Evolutionary conservation across 2,329 filamentous ascomycete species (phyloP).

Genomic region (Aspergillus felis): DNA sequence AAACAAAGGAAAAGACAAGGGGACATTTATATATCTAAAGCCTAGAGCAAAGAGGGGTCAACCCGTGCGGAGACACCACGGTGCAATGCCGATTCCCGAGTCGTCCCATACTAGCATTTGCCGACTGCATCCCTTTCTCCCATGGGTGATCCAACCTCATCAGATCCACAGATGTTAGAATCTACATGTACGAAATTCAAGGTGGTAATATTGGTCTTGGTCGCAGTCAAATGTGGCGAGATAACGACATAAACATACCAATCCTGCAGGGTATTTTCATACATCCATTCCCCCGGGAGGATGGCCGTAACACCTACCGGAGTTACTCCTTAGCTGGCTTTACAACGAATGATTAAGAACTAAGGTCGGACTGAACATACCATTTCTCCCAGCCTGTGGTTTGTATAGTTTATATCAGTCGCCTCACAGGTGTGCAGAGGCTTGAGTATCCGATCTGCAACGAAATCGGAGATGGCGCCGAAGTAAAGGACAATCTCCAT

Average conservation of each 20-base stretch:
- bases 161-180: not conserved
- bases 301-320: not conserved
- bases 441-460: too few species aligned
- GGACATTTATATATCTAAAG: not conserved
- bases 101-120: not conserved
- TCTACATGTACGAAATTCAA: not conserved
- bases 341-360: not conserved
- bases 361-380: not conserved
- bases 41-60: not conserved
- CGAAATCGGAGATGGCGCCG: too few species aligned
- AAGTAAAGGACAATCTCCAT: too few species aligned
- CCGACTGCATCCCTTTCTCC: not conserved
- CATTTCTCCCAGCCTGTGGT: too few species aligned
- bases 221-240: not conserved
- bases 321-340: not conserved
- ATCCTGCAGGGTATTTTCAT: too few species aligned
- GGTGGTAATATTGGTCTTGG: not conserved
- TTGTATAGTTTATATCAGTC: too few species aligned
- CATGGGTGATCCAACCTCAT: not conserved
- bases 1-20: not conserved
- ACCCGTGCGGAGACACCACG: not conserved
- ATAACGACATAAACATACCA: not conserved
- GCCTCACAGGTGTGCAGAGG: too few species aligned
- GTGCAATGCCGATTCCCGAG: not conserved
- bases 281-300: not conserved